Percentiles rank a stretch among this genome's conserved stretches.
These are phyloP conservation scores for Backusella sp. DNA, from an alignment of 192 early-diverging fungal species.

Conservation along the genomic window DNA sequence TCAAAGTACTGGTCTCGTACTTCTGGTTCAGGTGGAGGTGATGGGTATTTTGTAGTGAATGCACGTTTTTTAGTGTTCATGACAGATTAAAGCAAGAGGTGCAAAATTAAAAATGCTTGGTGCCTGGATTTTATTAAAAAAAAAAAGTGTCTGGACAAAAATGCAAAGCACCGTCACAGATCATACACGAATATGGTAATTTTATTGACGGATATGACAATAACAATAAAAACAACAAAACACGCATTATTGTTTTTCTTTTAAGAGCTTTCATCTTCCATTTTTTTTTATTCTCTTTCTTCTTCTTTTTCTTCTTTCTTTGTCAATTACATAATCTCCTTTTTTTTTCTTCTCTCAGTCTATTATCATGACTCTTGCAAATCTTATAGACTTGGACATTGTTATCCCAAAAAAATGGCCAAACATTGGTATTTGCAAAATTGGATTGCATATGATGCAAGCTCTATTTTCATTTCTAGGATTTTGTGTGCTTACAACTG, in stretches of 20 bases:
- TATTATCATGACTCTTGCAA: background rate
- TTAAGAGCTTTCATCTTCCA: too few relatives aligned
- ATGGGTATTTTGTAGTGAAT: slow-evolving; percentile 7
- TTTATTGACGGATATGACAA: background rate
- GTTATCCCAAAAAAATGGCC: background rate
- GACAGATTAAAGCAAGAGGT: background rate
- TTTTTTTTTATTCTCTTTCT: background rate
- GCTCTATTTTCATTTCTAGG: background rate
- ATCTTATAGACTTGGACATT: slow-evolving; percentile 1
- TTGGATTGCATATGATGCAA: background rate
- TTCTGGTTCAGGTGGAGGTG: background rate
- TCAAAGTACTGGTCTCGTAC: background rate
- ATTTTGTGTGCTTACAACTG: background rate
- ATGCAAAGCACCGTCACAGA: background rate
- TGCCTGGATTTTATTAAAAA: background rate
- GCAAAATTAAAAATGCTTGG: background rate
- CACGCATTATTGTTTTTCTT: background rate
- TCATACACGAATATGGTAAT: background rate
- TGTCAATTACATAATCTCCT: background rate
- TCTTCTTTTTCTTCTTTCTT: background rate
- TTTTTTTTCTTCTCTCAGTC: background rate
- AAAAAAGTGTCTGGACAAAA: background rate
- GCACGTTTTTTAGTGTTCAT: background rate
- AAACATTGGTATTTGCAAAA: background rate
- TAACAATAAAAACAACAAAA: background rate